Evolutionary conservation across 75 land plant species (phyloP), one percentile per base, ranked within the genome.

Genomic region (Cryptomeria japonica): DNA sequence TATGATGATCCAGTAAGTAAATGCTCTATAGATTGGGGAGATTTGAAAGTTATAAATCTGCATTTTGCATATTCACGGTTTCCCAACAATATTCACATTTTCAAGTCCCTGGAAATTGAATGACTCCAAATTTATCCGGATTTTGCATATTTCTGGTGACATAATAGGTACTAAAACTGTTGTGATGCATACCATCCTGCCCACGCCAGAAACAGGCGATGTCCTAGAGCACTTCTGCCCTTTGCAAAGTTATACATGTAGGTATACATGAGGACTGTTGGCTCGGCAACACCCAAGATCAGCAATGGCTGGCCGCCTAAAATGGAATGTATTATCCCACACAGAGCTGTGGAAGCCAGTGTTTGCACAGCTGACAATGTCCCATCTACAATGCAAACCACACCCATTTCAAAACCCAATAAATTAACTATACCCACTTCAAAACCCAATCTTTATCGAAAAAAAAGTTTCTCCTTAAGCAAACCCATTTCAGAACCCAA

Each of bases 251-350:
- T 93, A 91, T 91, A 97, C 92, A 97, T 87, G 77, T 96, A 97
- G 8, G 94, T 88, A 86, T 96, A 97, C 96, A 97, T 95, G 41
- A 97, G 93, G n/a, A 96, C 92, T 42, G 98, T 97, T 2, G 98
- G 98, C 86, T 97, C 98, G 68, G 98, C 97, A 84, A 97, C 97
- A 46, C 98, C 98, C 28, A 97, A 88, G 61, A 97, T 93, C 79
- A 97, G 88, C 88, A 97, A 86, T 41, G 98, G 98, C 87, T 97
- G 98, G 58, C 98, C 98, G 14, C 98, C 98, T 64, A 97, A 68
- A 32, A 97, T 84, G 1, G 98, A 92, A 49, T 97, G 98, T 28
- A 97, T 80, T 58, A 97, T 88, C 38, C 98, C 98, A 92, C 98
- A 97, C 1, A 97, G 53, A n/a, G 98, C 93, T 58, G 98, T 97